phyloP scores from a whole-genome alignment of 495 filamentous ascomycete genomes.

The Sphaerosporella brunnea region DNA sequence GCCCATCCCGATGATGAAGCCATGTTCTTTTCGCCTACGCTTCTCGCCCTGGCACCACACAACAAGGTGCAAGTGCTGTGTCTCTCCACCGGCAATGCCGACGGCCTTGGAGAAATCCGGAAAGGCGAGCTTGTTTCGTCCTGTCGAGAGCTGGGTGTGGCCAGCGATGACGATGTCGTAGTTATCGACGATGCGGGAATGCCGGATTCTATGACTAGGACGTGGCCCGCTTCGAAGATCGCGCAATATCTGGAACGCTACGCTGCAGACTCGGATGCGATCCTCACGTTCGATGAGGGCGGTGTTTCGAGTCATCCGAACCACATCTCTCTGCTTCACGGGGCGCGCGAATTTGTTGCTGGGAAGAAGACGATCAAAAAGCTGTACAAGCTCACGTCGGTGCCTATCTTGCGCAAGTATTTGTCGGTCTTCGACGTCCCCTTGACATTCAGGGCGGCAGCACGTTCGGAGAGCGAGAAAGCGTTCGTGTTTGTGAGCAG shows the following conservation, averaged over 20 bases:
- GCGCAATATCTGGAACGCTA: constrained; percentile 45
- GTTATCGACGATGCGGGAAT: constrained; percentile 67
- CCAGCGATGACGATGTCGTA: constrained; percentile 52
- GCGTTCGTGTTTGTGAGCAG: constrained; percentile 54
- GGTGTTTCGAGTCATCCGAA: constrained; percentile 82
- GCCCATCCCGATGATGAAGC: constrained; percentile 97
- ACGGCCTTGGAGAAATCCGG: constrained; percentile 64
- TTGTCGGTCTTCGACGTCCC: constrained; percentile 53
- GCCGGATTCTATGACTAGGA: constrained; percentile 65
- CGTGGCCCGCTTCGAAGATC: constrained; percentile 55
- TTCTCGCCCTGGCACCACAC: constrained; percentile 53
- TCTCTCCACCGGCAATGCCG: constrained; percentile 56
- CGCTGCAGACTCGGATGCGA: constrained; percentile 46
- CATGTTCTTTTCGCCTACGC: constrained; percentile 93
- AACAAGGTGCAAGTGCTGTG: constrained; percentile 92
- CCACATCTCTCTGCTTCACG: constrained; percentile 71
- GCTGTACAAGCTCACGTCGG: constrained; percentile 68
- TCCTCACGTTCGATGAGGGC: constrained; percentile 70
- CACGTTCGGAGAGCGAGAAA: constrained; percentile 18
- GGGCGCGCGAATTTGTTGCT: constrained; percentile 53
- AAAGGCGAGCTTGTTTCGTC: constrained; percentile 69
- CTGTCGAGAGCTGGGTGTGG: constrained; percentile 55
- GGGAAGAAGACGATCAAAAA: constrained; percentile 41
- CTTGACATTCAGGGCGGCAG: constrained; percentile 38
- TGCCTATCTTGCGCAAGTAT: constrained; percentile 63